Evolutionary conservation across 2,329 filamentous ascomycete genomes (phyloP).

Genomic region (Botrytis deweyae): DNA sequence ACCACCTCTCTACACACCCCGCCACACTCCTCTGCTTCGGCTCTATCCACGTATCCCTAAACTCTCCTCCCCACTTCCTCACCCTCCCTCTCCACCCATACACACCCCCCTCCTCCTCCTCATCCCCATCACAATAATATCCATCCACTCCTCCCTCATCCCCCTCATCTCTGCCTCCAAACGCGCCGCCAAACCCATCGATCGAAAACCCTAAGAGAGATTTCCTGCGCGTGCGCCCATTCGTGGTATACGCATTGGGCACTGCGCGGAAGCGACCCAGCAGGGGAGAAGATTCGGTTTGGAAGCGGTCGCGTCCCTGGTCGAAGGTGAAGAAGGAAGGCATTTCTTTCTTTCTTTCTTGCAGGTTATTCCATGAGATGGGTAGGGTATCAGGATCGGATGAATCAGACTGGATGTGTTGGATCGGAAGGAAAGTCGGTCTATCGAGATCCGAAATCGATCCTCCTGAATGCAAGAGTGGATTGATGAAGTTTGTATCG

Average conservation of each 20-base stretch:
- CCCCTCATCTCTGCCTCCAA: conserved; percentile 40
- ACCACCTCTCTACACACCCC: conserved; percentile 61
- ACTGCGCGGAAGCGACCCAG: conserved; percentile 66
- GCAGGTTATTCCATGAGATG: not conserved
- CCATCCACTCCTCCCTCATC: conserved; percentile 40
- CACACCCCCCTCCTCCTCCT: conserved; percentile 26
- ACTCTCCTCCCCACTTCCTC: conserved; percentile 35
- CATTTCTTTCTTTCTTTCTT: conserved; percentile 44
- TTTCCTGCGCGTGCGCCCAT: conserved; percentile 28
- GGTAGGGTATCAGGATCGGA: not conserved
- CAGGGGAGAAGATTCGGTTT: conserved; percentile 56
- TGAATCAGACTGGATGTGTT: not conserved
- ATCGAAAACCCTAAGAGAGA: conserved; percentile 51
- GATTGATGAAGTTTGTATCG: not conserved
- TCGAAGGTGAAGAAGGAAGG: conserved; percentile 67
- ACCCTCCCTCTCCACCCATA: conserved; percentile 29
- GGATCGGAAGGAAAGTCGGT: not conserved
- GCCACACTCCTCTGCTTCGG: conserved; percentile 59
- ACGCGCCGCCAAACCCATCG: conserved; percentile 38
- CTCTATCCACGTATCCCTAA: conserved; percentile 59
- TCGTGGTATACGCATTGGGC: conserved; percentile 43
- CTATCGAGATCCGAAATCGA: not conserved
- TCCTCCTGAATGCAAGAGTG: not conserved
- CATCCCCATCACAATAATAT: not conserved
- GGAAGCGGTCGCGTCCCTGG: conserved; percentile 59